Evolutionary conservation across 208 protist genomes (phyloP), one percentile per base, ranked within the genome.

Genomic region (Perkinsela sp.): DNA sequence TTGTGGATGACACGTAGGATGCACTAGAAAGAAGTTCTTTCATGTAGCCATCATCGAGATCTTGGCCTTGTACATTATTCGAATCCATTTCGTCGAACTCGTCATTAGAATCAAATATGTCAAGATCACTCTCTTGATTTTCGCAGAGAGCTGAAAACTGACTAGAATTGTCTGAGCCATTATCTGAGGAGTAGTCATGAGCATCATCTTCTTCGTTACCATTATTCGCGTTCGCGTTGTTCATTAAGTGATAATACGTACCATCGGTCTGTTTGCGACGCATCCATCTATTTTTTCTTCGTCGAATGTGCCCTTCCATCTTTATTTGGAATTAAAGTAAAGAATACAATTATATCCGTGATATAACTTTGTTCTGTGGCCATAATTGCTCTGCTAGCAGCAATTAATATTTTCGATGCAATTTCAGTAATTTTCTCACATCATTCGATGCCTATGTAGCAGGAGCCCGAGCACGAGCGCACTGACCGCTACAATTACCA

Each of bases 231-330:
- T 22, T 22, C 22, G 13, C 22, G 6, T 57, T 57, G 22, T 57
- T 57, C 40, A 57, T 57, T 22, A 57, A 57, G 40, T 57, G 40
- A 57, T 57, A 57, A 57, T 57, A 57, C 40, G 40, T 57, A 6
- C 40, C 40, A 6, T 57, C 13, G 6, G 6, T 6, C 6, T 57
- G 6, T n/a, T 22, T 22, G 6, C 40, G 40, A 22, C 40, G 40
- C 6, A 57, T 57, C 40, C 40, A 57, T 57, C 40, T 57, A n/a
- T 57, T 57, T 22, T 57, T 57, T 22, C 40, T 57, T 57, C 22
- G 6, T 6, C 40, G 6, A 57, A 57, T 57, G 22, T 57, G 40
- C 6, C 40, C 40, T 22, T 57, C 40, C 40, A 57, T 57, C 22
- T 57, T 22, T 57, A 57, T n/a, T n/a, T n/a, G n/a, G n/a, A n/a